Base-by-base conservation (phyloP, 2,329 filamentous ascomycete genomes). In the Dryadomyces quercus-mongolicae region DNA sequence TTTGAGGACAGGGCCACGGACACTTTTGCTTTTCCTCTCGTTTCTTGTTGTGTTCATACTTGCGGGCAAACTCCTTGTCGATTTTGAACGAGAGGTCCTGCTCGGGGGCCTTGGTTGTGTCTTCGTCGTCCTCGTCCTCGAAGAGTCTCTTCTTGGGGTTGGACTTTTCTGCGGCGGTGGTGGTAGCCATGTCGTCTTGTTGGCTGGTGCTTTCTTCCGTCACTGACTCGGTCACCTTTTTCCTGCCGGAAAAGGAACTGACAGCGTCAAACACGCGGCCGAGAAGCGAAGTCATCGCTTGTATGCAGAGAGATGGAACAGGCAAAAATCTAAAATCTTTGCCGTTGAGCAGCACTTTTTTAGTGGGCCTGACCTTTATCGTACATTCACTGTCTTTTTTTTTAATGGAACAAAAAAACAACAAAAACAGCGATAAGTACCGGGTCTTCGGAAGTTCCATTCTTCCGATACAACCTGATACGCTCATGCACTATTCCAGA, bases 11-110 rank as follows among this genome's bases (percentile, higher is more conserved):
- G 16, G 9, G 13, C 7, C 31, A 70, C 80, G 62, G 64, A 86
- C 84, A 68, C 64, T 80, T 77, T 16, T 90, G 84, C 59, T 82
- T 73, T 67, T 98, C 93, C 66, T 95, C 91, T 55, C 92, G 81
- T 73, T 95, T 95, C 74, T 97, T 96, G 72, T 98, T 98, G 71
- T 97, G 80, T 68, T 98, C 93, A 63, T 95, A 97, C 44, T 88
- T 79, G 61, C 80, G 82, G 46, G 93, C 93, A 68, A 85, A 98
- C 52, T 94, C 88, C 66, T 90, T 76, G 69, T 98, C 97, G 69
- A 98, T 84, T 66, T 86, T 90, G 67, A 97, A 78, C 34, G 56
- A 45, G 0, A 57, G 53, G 1, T 68, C 67, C 42, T 66, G 60
- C 31, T 64, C 63, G 64, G 59, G 64, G 63, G 60, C 68, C 63